Evolutionary conservation across 352 stramenopile genomes (phyloP).

Genomic region (Pythium volutum): DNA sequence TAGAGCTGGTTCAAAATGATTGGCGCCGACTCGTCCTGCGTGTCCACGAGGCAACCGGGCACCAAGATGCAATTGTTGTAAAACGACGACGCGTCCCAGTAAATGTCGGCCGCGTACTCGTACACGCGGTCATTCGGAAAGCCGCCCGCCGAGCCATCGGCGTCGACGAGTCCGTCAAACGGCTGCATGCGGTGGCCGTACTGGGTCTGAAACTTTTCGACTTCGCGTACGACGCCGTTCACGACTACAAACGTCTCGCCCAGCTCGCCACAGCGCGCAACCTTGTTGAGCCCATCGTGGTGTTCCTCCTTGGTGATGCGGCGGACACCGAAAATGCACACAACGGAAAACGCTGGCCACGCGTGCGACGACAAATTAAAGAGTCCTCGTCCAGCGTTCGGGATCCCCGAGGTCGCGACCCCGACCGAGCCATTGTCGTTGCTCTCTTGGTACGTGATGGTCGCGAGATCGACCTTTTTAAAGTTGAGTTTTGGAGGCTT

Average conservation of each 20-base stretch:
- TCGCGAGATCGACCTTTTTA: constrained; percentile 82
- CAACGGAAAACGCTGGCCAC: constrained; percentile 85
- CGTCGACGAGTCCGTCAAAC: constrained; percentile 83
- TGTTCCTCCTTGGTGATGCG: constrained; percentile 87
- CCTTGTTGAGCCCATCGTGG: constrained; percentile 86
- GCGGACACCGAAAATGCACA: constrained; percentile 86
- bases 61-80: constrained; percentile 92
- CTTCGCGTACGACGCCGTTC: constrained; percentile 79
- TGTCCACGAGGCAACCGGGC: constrained; percentile 76
- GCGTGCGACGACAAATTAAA: constrained; percentile 80
- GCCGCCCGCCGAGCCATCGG: constrained; percentile 76
- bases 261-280: constrained; percentile 77
- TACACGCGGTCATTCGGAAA: constrained; percentile 89
- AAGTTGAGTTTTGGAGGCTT: constrained; percentile 82
- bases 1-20: constrained; percentile 86
- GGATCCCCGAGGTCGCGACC: constrained; percentile 79
- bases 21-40: constrained; percentile 67
- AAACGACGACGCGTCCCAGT: constrained; percentile 85
- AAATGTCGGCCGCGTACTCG: constrained; percentile 80
- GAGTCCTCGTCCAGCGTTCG: constrained; percentile 72
- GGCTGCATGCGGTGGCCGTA: constrained; percentile 79
- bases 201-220: constrained; percentile 88
- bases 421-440: constrained; percentile 88
- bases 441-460: constrained; percentile 79
- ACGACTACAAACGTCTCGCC: constrained; percentile 88